Percentiles rank a stretch among this genome's conserved stretches.
phyloP scores from a whole-genome alignment of 495 filamentous ascomycete genomes.

The Venustampulla echinocandica region DNA sequence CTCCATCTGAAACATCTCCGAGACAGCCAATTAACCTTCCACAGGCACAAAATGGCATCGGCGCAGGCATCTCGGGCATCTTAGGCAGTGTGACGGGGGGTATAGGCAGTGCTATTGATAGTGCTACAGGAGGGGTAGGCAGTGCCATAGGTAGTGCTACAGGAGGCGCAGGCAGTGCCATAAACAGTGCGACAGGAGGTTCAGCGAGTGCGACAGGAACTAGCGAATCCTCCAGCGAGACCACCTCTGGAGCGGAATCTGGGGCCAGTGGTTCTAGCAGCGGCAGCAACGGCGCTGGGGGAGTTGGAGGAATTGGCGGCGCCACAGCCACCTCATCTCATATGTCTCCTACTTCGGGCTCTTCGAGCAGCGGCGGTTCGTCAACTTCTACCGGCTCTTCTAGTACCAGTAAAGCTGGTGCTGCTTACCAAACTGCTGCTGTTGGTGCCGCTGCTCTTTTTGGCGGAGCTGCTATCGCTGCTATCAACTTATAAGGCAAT shows the following conservation, averaged over 20 bases:
- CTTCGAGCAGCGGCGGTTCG: constrained; percentile 2
- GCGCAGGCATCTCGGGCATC: constrained; percentile 22
- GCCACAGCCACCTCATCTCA: constrained; percentile 11
- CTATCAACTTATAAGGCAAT: too few species aligned
- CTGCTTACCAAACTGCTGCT: constrained; percentile 26
- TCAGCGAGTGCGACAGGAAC: background rate
- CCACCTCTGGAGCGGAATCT: constrained; percentile 3
- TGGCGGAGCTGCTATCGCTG: constrained; percentile 28
- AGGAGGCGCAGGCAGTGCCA: background rate
- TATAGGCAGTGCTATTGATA: constrained; percentile 3
- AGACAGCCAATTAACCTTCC: constrained; percentile 2
- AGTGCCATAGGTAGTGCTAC: too few species aligned
- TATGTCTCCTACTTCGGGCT: background rate
- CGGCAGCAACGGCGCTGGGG: background rate
- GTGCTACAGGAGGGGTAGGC: too few species aligned
- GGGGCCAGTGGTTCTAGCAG: background rate
- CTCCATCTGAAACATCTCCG: background rate
- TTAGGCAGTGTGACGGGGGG: constrained; percentile 22
- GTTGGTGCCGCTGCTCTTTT: constrained; percentile 30
- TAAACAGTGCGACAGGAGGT: background rate
- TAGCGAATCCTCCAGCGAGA: constrained; percentile 6
- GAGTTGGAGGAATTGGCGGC: constrained; percentile 1
- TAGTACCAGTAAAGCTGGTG: constrained; percentile 9
- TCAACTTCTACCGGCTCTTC: constrained; percentile 5
- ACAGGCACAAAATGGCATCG: constrained; percentile 16